Base-by-base conservation (phyloP, 2,329 filamentous ascomycete genomes). In the Apiospora kogelbergensis region DNA sequence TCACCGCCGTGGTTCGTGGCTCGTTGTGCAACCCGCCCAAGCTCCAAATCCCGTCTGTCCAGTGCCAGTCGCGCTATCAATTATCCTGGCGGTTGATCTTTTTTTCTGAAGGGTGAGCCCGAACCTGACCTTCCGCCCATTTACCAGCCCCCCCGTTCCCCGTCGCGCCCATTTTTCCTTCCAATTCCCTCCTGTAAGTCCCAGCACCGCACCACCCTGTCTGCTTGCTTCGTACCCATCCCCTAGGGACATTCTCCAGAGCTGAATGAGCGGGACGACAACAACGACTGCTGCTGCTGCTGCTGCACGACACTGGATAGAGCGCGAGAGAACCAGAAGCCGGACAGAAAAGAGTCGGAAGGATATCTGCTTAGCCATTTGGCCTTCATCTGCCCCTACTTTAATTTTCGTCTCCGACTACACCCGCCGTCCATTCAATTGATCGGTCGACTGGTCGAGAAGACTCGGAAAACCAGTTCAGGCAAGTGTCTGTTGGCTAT, bases 1-100 rank as follows among this genome's bases (percentile, higher is more conserved):
- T 60, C 30, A 60, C 53, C 30, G 53, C 53, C 53, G 53, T 60
- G 53, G 53, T 60, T 60, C 53, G 53, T 60, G 26, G 53, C 53
- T 60, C 53, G 53, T 37, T 60, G 53, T 60, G 53, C 53, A 60
- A 60, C 53, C 53, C 20, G 53, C 53, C 53, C 30, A 30, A 37
- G 26, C 53, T 60, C 22, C 53, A 37, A 60, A 60, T 37, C 30
- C 53, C 53, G 53, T 60, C 30, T n/a, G n/a, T n/a, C n/a, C n/a
- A n/a, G n/a, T n/a, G n/a, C n/a, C 53, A 60, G 53, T 37, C 53
- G 53, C 53, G 53, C 53, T 60, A 60, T 60, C 53, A 60, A 60
- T 60, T 60, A 60, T 60, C 53, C 53, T 60, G 53, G 53, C 53
- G 53, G 53, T 60, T 60, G 53, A 60, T 60, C 53, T 60, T 60